Base-by-base conservation (phyloP, 352 stramenopile species). In the Phytophthora cryptogea region DNA sequence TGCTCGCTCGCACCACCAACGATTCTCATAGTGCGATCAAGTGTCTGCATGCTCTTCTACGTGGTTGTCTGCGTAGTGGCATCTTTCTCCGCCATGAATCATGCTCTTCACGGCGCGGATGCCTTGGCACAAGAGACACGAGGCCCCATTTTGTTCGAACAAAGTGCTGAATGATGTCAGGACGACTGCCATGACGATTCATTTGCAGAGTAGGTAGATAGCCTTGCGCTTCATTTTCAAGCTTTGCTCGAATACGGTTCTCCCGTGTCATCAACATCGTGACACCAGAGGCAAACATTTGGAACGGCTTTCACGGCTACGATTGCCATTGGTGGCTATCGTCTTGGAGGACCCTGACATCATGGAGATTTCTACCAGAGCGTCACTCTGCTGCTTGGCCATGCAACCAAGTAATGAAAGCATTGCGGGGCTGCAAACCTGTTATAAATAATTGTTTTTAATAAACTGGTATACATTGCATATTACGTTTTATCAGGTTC, bases 381-480 rank as follows among this genome's bases (percentile, higher is more conserved):
- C 66, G 61, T 57, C 61, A 59, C 20, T 23, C 35, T 28, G 46
- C 27, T 60, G 54, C 60, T 67, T 70, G 59, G 42, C 56, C 55
- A 65, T 68, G 61, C 56, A 32, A 32, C 64, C 64, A 39, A 50
- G 48, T 43, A 66, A 66, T 50, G 49, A 11, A 31, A 51, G 11
- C 43, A 61, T 35, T 54, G 14, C 36, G 32, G 11, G 14, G 10
- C 14, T 51, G 20, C 20, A 23, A 3, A 23, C 20, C 20, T 23
- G 1, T 23, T 23, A 23, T 23, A 23, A 23, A 23, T 23, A 23
- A 23, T n/a, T n/a, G n/a, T n/a, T n/a, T n/a, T n/a, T n/a, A n/a
- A n/a, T n/a, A n/a, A n/a, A n/a, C n/a, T n/a, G n/a, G n/a, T n/a
- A n/a, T n/a, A n/a, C n/a, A n/a, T n/a, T n/a, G n/a, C n/a, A n/a